Evolutionary conservation across 2,329 filamentous ascomycete species (phyloP), one percentile per base, ranked within the genome.

Genomic region (Paracorniculantispora psalliotae): DNA sequence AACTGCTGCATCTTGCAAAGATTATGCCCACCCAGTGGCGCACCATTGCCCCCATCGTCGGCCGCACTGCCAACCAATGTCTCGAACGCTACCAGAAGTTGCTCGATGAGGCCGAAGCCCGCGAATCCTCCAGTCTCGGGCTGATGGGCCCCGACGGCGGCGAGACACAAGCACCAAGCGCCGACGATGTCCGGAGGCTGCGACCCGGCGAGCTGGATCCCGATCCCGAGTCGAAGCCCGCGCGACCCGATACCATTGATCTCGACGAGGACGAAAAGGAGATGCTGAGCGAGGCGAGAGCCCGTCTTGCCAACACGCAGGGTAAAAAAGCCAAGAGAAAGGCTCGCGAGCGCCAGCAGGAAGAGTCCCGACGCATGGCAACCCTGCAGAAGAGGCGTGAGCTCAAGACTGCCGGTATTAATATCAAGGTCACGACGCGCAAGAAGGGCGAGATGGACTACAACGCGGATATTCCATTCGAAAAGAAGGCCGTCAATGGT

Each of bases 391-490:
- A 99, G 79, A 86, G 94, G 41, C 86, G 94, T 66, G 94, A 99
- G 76, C 84, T 99, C 64, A 99, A 99, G 78, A 96, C 92, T 71
- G 92, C 94, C 1, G 94, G 94, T 50, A 97, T 99, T 76, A 99
- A 99, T 73, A 92, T 97, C 78, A 99, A 97, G 75, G 87, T 97
- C 59, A 86, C 87, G 2, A 94, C 89, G 15, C 86, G 89, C 61
- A 97, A 97, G 79, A 87, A 91, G 79, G 94, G 94, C 0, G 89
- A 97, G 77, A 99, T 99, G 91, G 94, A 99, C 74, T 99, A 99
- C 79, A 99, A 99, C 74, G 94, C 94, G 67, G 94, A 99, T 67
- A 96, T 99, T 64, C 94, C 94, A 0, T 97, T 99, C 65, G 94
- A 99, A 73, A 97, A 94, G 74, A 90, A 90, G 63, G 88, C 94